Percentiles rank a stretch among this genome's conserved stretches.
phyloP scores from a whole-genome alignment of 768 basidiomycete genomes.

The Lentinula raphanica region DNA sequence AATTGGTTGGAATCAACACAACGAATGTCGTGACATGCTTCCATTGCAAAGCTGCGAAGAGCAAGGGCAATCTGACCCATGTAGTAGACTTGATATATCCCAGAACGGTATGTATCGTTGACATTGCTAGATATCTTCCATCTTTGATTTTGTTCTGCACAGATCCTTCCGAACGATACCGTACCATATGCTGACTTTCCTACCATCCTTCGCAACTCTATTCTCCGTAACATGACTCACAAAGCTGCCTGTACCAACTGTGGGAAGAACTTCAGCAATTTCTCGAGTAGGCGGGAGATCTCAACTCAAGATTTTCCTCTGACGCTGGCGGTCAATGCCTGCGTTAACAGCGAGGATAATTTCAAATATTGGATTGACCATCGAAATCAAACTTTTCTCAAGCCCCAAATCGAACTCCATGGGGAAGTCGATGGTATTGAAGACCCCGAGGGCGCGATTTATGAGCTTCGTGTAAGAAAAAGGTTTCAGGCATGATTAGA shows the following conservation, averaged over 20 bases:
- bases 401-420: constrained; percentile 46
- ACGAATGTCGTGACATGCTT: constrained; percentile 71
- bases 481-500: neutral
- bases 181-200: constrained; percentile 48
- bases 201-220: constrained; percentile 65
- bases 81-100: constrained; percentile 86
- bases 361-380: constrained; percentile 71
- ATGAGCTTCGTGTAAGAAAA: constrained; percentile 65
- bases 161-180: constrained; percentile 24
- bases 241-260: constrained; percentile 85
- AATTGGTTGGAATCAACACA: constrained; percentile 77
- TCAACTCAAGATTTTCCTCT: constrained; percentile 68
- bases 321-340: constrained; percentile 81
- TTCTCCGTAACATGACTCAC: constrained; percentile 77
- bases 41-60: constrained; percentile 64
- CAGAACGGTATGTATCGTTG: constrained; percentile 51
- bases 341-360: constrained; percentile 71
- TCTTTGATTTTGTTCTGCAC: constrained; percentile 3
- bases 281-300: constrained; percentile 66
- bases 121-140: neutral
- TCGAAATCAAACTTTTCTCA: constrained; percentile 54
- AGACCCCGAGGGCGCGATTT: constrained; percentile 51
- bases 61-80: constrained; percentile 78
- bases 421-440: constrained; percentile 58
- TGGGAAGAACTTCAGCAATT: constrained; percentile 61